Evolutionary conservation across 306 rosid species (phyloP).

Genomic region (Trifolium subterraneum): DNA sequence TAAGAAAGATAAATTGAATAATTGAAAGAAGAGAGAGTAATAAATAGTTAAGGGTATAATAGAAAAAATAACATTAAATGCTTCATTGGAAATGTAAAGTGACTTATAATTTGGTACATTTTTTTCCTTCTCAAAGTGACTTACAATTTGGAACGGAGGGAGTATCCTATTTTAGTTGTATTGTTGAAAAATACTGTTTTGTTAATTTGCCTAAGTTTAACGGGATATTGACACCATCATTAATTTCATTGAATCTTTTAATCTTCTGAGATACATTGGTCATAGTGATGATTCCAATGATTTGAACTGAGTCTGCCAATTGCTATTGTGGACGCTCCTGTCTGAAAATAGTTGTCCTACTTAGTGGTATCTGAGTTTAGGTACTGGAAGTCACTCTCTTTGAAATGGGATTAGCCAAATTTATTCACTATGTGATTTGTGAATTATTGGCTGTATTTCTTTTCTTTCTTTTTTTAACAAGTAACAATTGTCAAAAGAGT

Average conservation of each 20-base stretch:
- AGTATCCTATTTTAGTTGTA: background rate
- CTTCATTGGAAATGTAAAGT: no score
- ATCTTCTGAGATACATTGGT: background rate
- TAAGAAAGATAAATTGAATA: no score
- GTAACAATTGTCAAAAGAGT: background rate
- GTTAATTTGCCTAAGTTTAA: slow-evolving; percentile 8
- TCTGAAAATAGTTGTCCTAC: background rate
- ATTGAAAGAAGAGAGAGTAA: no score
- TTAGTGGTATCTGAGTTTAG: slow-evolving; percentile 17
- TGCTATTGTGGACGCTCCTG: background rate
- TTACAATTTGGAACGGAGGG: no score
- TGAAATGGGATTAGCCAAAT: background rate
- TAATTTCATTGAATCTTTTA: background rate
- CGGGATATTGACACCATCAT: background rate
- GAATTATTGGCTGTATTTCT: background rate
- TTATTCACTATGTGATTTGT: slow-evolving; percentile 3
- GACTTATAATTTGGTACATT: no score
- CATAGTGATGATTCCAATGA: background rate
- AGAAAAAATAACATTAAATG: no score
- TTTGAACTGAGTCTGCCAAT: slow-evolving; percentile 7
- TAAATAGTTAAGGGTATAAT: no score
- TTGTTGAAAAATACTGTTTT: slow-evolving; percentile 5
- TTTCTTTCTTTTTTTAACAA: background rate
- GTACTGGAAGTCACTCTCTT: background rate
- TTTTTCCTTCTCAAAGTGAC: no score